Conservation (phyloP, 371 early-diverging fungal species). For the Mucor circinelloides region DNA sequence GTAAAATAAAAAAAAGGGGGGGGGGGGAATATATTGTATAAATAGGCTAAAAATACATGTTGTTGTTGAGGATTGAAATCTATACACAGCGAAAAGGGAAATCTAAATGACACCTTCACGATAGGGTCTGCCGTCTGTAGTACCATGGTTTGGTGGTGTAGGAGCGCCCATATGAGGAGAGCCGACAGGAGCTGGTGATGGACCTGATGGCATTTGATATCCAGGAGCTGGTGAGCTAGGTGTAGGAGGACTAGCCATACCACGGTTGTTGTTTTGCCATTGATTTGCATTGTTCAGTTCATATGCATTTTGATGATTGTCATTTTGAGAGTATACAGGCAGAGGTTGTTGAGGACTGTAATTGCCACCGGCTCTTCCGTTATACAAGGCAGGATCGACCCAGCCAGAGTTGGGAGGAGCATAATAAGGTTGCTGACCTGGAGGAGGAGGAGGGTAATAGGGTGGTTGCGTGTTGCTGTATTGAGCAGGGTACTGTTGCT, state of each 20-base stretch:
- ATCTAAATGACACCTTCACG: slow-evolving; percentile 13
- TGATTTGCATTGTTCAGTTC: slow-evolving; percentile 20
- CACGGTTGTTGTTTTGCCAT: slow-evolving; percentile 11
- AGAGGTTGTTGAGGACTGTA: slow-evolving; percentile 21
- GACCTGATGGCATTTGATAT: neutral
- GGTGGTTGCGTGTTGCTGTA: slow-evolving; percentile 22
- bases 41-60: no score
- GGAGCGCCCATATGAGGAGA: neutral
- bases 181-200: slow-evolving; percentile 1
- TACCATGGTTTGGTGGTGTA: neutral
- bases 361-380: slow-evolving; percentile 13
- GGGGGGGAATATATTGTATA: no score
- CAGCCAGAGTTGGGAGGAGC: slow-evolving; percentile 35
- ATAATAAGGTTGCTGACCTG: slow-evolving; percentile 5
- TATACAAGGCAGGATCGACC: slow-evolving; percentile 59
- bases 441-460: slow-evolving; percentile 28
- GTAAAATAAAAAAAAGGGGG: no score
- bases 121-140: neutral
- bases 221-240: slow-evolving; percentile 2
- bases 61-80: neutral
- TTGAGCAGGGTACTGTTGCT: slow-evolving; percentile 20
- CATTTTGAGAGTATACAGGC: slow-evolving; percentile 20
- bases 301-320: slow-evolving; percentile 10
- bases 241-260: neutral
- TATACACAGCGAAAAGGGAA: neutral